Base-by-base conservation (phyloP, 352 stramenopile species). In the Pythium apleroticum region DNA sequence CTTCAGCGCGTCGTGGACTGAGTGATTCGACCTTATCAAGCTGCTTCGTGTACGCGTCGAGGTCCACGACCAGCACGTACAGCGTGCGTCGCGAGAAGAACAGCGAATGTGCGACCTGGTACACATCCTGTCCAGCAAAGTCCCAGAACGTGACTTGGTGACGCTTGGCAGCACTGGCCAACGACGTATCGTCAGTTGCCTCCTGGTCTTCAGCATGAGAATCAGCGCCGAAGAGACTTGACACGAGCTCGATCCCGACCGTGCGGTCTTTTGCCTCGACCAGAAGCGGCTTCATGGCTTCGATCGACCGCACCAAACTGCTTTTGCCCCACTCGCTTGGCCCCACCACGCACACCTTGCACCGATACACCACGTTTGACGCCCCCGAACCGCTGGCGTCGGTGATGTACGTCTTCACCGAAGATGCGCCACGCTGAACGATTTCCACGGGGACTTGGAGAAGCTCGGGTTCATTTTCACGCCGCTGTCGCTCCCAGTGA, bases 301-400 rank as follows among this genome's bases (percentile, higher is more conserved):
- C 64, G 6, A 75, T 56, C 20, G 49, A 69, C 27, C 72, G 72
- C 52, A 73, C 63, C 25, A 75, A 52, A 28, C 69, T 75, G 1
- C 56, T 73, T 43, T 73, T 75, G 8, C 69, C 65, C 65, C 65
- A 75, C 10, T 54, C 33, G 25, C 65, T 75, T n/a, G 65, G 65
- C 8, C 69, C 69, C 19, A 75, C 56, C 5, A 75, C 52, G 25
- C 69, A 73, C 0, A 73, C 27, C 25, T 75, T 75, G 14, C 25
- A 57, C 12, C 65, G 69, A 24, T 67, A 70, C 0, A 64, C 24
- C 10, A 31, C 4, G 9, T 31, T 49, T 30, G 19, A 28, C 22
- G 31, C 4, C 52, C 4, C 52, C 27, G 50, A 41, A 17, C 14
- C 20, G 5, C 17, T 45, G 14, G 39, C 37, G 17, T 46, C 37